Evolutionary conservation across 495 filamentous ascomycete species (phyloP).

Genomic region (Trichoderma virens): DNA sequence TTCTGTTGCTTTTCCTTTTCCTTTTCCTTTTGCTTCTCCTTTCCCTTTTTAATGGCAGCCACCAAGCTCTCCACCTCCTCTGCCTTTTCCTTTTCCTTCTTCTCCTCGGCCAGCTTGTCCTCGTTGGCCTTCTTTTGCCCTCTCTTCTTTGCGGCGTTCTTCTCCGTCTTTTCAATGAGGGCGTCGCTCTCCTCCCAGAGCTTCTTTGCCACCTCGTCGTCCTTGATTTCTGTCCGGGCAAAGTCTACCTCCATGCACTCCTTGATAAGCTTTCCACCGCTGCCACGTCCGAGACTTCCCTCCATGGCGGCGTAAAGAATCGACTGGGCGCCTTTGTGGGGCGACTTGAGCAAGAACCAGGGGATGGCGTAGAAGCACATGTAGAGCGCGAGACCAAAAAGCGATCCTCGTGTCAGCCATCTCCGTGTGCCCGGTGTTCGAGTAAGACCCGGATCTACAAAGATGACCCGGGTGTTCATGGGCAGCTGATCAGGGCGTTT

Average conservation of each 20-base stretch:
- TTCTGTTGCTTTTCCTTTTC: constrained; percentile 19
- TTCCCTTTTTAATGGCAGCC: constrained; percentile 32
- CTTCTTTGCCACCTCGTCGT: constrained; percentile 69
- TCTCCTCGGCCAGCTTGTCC: constrained; percentile 39
- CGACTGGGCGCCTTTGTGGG: constrained; percentile 75
- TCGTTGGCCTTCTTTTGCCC: constrained; percentile 61
- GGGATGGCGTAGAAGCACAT: constrained; percentile 67
- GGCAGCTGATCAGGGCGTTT: constrained; percentile 74
- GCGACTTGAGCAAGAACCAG: constrained; percentile 83
- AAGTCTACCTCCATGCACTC: constrained; percentile 74
- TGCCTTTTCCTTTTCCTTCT: constrained; percentile 31
- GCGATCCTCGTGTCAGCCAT: constrained; percentile 74
- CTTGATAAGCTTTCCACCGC: constrained; percentile 69
- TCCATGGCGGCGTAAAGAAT: constrained; percentile 85
- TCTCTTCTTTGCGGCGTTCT: constrained; percentile 61
- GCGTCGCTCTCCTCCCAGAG: constrained; percentile 85
- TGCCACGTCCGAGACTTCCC: constrained; percentile 49
- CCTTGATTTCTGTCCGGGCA: constrained; percentile 62
- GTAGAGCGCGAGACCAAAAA: constrained; percentile 78
- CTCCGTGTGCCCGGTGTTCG: constrained; percentile 81
- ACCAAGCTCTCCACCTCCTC: constrained; percentile 38
- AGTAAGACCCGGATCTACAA: constrained; percentile 77
- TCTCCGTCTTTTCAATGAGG: constrained; percentile 76
- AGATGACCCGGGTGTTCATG: constrained; percentile 67
- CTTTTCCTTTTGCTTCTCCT: constrained; percentile 28